These are phyloP conservation scores for Adansonia digitata DNA, from an alignment of 345 rosid species.

Conservation along the genomic window DNA sequence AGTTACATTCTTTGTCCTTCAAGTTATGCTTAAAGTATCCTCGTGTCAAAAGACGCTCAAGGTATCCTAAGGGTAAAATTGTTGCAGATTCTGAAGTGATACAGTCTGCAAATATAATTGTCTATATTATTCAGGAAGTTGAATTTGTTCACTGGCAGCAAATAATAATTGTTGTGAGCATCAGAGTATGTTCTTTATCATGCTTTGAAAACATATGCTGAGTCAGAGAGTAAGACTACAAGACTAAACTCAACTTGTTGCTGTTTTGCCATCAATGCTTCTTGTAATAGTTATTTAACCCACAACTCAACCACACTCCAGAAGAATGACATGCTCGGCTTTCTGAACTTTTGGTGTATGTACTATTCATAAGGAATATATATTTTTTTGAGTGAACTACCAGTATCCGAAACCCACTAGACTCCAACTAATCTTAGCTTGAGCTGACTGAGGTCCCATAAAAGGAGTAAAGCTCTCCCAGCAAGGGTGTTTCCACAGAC, in stretches of 20 bases:
- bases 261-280: neutral
- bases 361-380: too few relatives aligned
- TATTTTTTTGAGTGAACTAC: too few relatives aligned
- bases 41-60: neutral
- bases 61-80: neutral
- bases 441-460: too few relatives aligned
- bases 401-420: too few relatives aligned
- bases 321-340: neutral
- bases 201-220: neutral
- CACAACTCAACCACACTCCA: neutral
- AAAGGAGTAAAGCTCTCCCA: too few relatives aligned
- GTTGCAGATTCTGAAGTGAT: neutral
- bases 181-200: neutral
- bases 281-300: neutral
- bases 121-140: neutral
- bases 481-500: too few relatives aligned
- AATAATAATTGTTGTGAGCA: neutral
- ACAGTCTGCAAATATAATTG: neutral
- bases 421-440: too few relatives aligned
- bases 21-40: neutral
- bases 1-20: too few relatives aligned
- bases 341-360: neutral
- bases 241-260: neutral
- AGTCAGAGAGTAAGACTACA: neutral
- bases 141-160: neutral